Evolutionary conservation across 176 grass and related monocot genomes (phyloP).

Genomic region (Phoenix roebelenii): DNA sequence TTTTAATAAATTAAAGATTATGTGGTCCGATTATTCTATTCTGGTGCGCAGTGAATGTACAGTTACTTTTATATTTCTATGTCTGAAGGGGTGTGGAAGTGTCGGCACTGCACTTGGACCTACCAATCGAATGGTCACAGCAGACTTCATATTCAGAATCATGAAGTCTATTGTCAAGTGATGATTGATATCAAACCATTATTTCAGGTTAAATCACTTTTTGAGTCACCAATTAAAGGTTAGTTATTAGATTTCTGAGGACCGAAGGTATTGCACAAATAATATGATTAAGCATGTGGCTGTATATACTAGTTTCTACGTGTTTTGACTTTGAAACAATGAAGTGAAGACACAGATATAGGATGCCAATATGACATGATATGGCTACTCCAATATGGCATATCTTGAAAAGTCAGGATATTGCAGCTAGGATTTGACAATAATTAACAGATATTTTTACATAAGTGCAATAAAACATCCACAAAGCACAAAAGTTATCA

Average conservation of each 20-base stretch:
- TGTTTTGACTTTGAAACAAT: too few relatives aligned
- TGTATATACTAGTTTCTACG: too few relatives aligned
- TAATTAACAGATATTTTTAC: too few relatives aligned
- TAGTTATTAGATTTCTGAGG: slow-evolving; percentile 29
- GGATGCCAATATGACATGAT: too few relatives aligned
- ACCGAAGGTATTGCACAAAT: too few relatives aligned
- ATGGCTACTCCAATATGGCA: too few relatives aligned
- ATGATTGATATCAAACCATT: slow-evolving; percentile 26
- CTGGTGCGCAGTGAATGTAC: slow-evolving; percentile 2
- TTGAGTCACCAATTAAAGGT: slow-evolving; percentile 42
- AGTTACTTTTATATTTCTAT: slow-evolving; percentile 43
- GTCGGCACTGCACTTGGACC: slow-evolving; percentile 59
- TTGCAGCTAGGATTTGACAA: too few relatives aligned
- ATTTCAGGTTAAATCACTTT: slow-evolving; percentile 34
- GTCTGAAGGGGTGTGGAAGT: slow-evolving; percentile 77
- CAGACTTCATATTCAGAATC: slow-evolving; percentile 32
- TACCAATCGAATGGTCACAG: slow-evolving; percentile 40
- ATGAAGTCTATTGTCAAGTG: slow-evolving; percentile 43
- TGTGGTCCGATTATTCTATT: neutral
- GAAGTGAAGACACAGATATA: too few relatives aligned
- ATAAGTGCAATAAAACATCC: too few relatives aligned
- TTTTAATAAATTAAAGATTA: neutral
- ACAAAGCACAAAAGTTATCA: too few relatives aligned
- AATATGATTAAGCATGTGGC: too few relatives aligned
- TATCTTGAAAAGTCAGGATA: too few relatives aligned